Evolutionary conservation across 306 rosid genomes (phyloP).

Genomic region (Pueraria montana): DNA sequence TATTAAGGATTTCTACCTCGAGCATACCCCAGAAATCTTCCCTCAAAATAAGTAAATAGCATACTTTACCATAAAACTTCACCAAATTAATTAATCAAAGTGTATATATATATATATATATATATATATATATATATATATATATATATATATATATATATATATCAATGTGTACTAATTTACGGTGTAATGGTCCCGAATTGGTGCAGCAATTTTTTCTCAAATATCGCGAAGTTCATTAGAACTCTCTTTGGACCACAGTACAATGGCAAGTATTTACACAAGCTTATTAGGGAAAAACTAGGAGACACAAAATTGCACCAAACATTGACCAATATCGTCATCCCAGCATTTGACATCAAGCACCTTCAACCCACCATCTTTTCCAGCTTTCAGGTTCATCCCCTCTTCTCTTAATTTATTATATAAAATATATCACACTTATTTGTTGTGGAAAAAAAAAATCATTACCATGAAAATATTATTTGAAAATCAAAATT

Average conservation of each 20-base stretch:
- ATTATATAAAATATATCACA: background rate
- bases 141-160: too few species aligned
- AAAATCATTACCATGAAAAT: background rate
- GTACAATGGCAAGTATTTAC: constrained; percentile 66
- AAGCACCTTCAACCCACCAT: constrained; percentile 66
- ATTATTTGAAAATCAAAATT: background rate
- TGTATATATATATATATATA: too few species aligned
- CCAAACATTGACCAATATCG: constrained; percentile 62
- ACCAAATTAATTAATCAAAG: too few species aligned
- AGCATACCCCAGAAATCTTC: constrained; percentile 65
- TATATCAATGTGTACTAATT: background rate
- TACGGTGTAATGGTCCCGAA: constrained; percentile 8
- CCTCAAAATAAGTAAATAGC: constrained; percentile 57
- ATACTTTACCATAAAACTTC: background rate
- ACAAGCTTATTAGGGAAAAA: constrained; percentile 38
- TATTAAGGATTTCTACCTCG: constrained; percentile 69
- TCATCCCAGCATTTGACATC: constrained; percentile 65
- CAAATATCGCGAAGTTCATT: background rate
- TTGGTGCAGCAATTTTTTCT: constrained; percentile 26
- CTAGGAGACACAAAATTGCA: constrained; percentile 49
- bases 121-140: too few species aligned
- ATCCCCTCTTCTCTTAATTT: background rate
- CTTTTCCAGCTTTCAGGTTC: constrained; percentile 72
- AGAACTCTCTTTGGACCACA: constrained; percentile 57
- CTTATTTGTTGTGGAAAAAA: background rate